A percentile compares a stretch with the other conserved stretches of the same genome.
These are phyloP conservation scores for Telopea speciosissima DNA, from an alignment of 177 flowering plant genomes.

Conservation along the genomic window DNA sequence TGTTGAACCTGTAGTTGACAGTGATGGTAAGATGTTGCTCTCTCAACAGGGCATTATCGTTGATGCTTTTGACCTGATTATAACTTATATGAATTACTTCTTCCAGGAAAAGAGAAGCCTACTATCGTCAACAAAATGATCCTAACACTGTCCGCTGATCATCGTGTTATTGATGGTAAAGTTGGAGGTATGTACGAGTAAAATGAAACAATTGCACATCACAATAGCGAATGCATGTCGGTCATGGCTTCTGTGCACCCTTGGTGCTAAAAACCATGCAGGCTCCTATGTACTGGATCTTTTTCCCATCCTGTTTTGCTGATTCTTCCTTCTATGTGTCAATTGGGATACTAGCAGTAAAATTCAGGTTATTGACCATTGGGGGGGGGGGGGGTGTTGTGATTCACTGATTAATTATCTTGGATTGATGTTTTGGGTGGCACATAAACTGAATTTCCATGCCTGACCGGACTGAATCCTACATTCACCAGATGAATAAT, in stretches of 20 bases:
- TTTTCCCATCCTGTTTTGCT: too few species aligned
- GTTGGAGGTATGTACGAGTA: constrained; percentile 58
- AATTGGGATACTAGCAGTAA: too few species aligned
- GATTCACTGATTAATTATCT: neutral
- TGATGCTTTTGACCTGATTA: neutral
- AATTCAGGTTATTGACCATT: too few species aligned
- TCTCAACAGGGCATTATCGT: neutral
- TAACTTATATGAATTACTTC: neutral
- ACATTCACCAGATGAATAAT: too few species aligned
- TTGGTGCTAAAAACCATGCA: neutral
- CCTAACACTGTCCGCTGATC: constrained; percentile 86
- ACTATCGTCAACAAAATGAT: constrained; percentile 72
- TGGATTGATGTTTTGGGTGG: too few species aligned
- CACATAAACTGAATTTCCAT: too few species aligned
- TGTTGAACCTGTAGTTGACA: constrained; percentile 62
- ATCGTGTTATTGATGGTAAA: constrained; percentile 87
- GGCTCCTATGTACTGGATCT: neutral
- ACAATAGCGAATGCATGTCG: neutral
- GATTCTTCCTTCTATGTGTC: too few species aligned
- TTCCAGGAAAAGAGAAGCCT: constrained; percentile 72
- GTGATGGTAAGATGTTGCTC: constrained; percentile 52
- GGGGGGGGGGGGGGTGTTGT: too few species aligned
- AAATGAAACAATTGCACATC: neutral
- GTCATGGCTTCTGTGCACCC: neutral
- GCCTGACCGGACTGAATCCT: too few species aligned